phyloP scores from a whole-genome alignment of 1,284 basidiomycete genomes.

The Kalmanozyma brasiliensis region DNA sequence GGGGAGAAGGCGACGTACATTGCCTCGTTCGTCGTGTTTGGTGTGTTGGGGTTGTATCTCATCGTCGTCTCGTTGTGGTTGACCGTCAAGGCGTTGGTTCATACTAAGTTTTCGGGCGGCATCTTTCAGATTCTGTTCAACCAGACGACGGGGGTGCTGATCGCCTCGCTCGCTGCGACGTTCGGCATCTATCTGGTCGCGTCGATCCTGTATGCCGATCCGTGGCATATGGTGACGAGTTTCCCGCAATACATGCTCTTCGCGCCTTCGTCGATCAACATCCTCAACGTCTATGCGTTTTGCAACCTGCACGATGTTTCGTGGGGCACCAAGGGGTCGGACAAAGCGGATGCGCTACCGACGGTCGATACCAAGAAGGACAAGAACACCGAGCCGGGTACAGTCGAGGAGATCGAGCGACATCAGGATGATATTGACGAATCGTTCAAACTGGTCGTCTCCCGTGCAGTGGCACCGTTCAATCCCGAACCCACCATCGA shows the following conservation, averaged over 20 bases:
- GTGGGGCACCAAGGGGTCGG: constrained; percentile 95
- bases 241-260: constrained; percentile 87
- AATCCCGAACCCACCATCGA: constrained; percentile 77
- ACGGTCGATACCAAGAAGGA: constrained; percentile 77
- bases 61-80: constrained; percentile 64
- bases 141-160: constrained; percentile 60
- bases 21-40: constrained; percentile 78
- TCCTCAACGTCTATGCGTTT: constrained; percentile 95
- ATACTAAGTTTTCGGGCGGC: constrained; percentile 17
- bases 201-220: constrained; percentile 92
- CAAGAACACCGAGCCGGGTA: constrained; percentile 77
- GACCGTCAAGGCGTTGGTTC: constrained; percentile 54
- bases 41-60: constrained; percentile 62
- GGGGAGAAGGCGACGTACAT: constrained; percentile 87
- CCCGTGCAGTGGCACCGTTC: constrained; percentile 86
- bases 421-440: constrained; percentile 86
- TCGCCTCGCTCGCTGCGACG: constrained; percentile 64
- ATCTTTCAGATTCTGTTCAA: constrained; percentile 52
- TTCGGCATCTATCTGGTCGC: constrained; percentile 73
- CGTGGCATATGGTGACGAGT: constrained; percentile 98
- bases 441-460: constrained; percentile 92
- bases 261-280: constrained; percentile 90
- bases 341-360: constrained; percentile 93
- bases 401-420: constrained; percentile 73
- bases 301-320: constrained; percentile 75